Base-by-base conservation (phyloP, 306 rosid species). In the Elaeagnus macrophylla region DNA sequence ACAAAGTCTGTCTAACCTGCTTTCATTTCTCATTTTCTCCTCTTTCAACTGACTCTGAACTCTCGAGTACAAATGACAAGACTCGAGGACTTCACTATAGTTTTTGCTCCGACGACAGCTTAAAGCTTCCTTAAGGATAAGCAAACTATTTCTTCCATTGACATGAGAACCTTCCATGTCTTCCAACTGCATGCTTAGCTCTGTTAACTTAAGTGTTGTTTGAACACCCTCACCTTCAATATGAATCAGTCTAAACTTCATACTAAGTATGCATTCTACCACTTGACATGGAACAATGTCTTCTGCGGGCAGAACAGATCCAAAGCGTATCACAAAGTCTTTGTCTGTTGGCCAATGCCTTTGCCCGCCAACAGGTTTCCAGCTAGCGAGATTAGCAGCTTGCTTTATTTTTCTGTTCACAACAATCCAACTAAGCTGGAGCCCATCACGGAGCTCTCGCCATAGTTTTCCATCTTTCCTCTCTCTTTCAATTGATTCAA, bases 341-440 rank as follows among this genome's bases (percentile, higher is more conserved):
- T 71, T 77, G 53, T 89, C 97, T 0, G 95, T 89, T 1, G 97
- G 97, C 97, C 97, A 89, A 65, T 89, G 94, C 58, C 97, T 75
- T 52, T 80, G 94, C 57, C 95, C 97, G 6, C 89, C 89, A 10
- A 89, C 75, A 61, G 97, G 93, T 56, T 80, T 74, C 95, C 97
- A 89, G 73, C 97, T 79, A 45, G 97, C 83, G 58, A 89, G 89
- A 77, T 85, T 89, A 7, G 89, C 97, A 46, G 94, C 86, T 75
- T 75, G 89, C 77, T 82, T 85, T 39, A 73, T 81, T 71, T 77
- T 89, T 62, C 50, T 72, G 77, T 89, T 89, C 37, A 78, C 94
- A 14, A 89, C 69, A 16, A 89, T 83, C 95, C 97, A 89, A 64
- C 94, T 83, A 49, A 89, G 89, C 36, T 73, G 70, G 54, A 85